Conservation (phyloP, 2,329 filamentous ascomycete genomes). For the Diaporthe australafricana region DNA sequence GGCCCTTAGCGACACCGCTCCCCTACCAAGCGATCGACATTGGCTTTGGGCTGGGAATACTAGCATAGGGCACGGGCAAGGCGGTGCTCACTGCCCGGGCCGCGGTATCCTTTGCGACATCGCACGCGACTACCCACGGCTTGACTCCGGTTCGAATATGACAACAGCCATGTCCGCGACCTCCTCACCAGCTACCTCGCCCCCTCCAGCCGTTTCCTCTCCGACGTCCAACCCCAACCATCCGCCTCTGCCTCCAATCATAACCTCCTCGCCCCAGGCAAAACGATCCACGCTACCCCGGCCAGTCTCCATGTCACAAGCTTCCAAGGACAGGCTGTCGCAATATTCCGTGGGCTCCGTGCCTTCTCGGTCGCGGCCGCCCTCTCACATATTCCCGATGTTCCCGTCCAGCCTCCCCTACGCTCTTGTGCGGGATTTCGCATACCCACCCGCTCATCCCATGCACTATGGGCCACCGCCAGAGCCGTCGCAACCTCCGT, state of each 20-base stretch:
- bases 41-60: slow-evolving; percentile 30
- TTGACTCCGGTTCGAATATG: slow-evolving; percentile 51
- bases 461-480: slow-evolving; percentile 94
- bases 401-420: slow-evolving; percentile 90
- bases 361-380: slow-evolving; percentile 78
- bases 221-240: slow-evolving; percentile 62
- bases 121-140: slow-evolving; percentile 37
- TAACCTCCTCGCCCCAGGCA: slow-evolving; percentile 64
- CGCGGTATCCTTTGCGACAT: slow-evolving; percentile 38
- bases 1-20: slow-evolving; percentile 10
- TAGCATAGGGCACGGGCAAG: slow-evolving; percentile 32
- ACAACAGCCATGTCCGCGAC: slow-evolving; percentile 68
- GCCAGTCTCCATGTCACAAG: slow-evolving; percentile 74
- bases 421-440: slow-evolving; percentile 94
- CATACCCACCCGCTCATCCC: slow-evolving; percentile 84
- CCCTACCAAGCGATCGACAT: slow-evolving; percentile 18
- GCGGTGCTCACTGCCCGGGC: slow-evolving; percentile 34
- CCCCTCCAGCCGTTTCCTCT: slow-evolving; percentile 57
- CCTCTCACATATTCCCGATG: slow-evolving; percentile 83
- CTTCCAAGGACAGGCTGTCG: slow-evolving; percentile 83
- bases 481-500: slow-evolving; percentile 76
- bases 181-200: slow-evolving; percentile 65
- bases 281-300: slow-evolving; percentile 72
- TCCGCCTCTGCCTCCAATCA: slow-evolving; percentile 66
- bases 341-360: slow-evolving; percentile 82